Conservation (phyloP, 202 grass and related monocot genomes). For the Dendrocalamus latiflorus region DNA sequence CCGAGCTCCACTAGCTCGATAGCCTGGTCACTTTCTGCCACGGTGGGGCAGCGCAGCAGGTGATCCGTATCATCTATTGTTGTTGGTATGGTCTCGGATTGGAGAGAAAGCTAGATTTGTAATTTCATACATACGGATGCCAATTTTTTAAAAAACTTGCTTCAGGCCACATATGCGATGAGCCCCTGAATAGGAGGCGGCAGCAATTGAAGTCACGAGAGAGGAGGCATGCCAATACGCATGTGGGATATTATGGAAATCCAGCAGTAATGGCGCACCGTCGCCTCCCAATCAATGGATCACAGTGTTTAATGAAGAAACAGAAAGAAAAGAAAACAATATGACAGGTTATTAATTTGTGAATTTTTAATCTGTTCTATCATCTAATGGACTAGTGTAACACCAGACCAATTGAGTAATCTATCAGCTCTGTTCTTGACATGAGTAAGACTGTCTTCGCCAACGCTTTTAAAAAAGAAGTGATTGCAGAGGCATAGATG, state of each 20-base stretch:
- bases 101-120: no score
- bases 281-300: background rate
- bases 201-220: slow-evolving; percentile 7
- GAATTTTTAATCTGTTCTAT: background rate
- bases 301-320: background rate
- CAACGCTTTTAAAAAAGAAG: background rate
- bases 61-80: no score
- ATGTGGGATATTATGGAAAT: background rate
- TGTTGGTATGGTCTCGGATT: no score
- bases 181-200: background rate
- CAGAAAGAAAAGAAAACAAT: background rate
- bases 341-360: background rate
- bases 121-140: no score
- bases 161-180: no score
- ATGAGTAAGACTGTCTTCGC: no score
- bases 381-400: background rate
- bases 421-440: background rate
- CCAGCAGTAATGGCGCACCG: background rate
- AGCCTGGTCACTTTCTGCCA: no score
- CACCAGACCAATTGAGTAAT: background rate
- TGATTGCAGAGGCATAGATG: background rate
- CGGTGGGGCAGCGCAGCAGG: no score
- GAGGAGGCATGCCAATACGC: background rate
- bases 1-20: no score
- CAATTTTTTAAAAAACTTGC: no score